Evolutionary conservation across 2,329 filamentous ascomycete species (phyloP).

Genomic region (Aspergillus floridensis): DNA sequence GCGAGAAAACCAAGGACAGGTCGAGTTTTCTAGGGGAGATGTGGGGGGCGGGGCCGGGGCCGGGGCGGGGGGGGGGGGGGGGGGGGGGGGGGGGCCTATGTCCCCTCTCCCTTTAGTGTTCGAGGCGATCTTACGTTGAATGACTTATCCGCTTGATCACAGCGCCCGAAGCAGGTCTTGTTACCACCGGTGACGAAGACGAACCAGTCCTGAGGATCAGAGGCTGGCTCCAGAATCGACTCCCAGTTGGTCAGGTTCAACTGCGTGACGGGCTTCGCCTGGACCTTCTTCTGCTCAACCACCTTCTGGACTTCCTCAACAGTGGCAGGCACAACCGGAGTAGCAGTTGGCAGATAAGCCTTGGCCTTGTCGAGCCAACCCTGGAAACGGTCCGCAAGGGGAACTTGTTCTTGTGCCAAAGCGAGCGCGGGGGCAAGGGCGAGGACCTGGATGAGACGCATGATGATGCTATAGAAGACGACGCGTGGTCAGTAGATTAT

Average conservation of each 20-base stretch:
- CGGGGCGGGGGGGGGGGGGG: no score
- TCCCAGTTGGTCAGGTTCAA: constrained; percentile 60
- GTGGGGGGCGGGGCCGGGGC: no score
- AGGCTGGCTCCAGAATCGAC: constrained; percentile 46
- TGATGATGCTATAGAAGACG: constrained; percentile 31
- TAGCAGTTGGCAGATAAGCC: constrained; percentile 53
- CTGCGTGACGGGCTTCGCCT: constrained; percentile 50
- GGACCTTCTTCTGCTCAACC: constrained; percentile 49
- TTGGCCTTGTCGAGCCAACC: constrained; percentile 54
- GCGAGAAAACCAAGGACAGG: no score
- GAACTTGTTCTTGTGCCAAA: constrained; percentile 58
- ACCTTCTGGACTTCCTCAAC: constrained; percentile 32
- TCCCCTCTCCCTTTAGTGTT: background rate
- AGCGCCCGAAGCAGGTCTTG: constrained; percentile 62
- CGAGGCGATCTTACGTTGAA: constrained; percentile 43
- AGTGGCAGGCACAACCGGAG: constrained; percentile 30
- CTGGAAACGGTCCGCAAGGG: constrained; percentile 46
- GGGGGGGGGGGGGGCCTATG: no score
- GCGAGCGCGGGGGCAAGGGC: constrained; percentile 51
- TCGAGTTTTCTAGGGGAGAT: no score
- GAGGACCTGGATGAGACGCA: constrained; percentile 55
- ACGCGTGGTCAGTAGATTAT: constrained; percentile 18
- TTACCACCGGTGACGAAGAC: constrained; percentile 63
- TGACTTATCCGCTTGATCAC: constrained; percentile 53
- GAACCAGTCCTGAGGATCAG: constrained; percentile 54